Conservation (phyloP, 352 stramenopile genomes). For the Albugo laibachii region DNA sequence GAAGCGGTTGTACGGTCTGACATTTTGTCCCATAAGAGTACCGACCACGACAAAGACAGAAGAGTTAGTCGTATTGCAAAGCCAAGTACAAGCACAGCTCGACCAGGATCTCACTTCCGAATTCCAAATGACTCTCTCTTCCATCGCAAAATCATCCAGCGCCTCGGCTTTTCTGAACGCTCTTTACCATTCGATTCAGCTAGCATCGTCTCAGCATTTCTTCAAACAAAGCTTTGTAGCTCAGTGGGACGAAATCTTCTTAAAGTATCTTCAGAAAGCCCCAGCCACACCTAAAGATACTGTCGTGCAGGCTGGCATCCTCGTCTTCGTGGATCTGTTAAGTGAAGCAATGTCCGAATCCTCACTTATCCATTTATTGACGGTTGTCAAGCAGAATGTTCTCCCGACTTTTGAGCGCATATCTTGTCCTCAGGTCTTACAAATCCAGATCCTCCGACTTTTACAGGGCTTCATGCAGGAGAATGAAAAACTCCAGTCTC, state of each 20-base stretch:
- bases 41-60: too few species aligned
- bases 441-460: too few species aligned
- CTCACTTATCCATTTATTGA: neutral
- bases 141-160: neutral
- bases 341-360: neutral
- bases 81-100: neutral
- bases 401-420: neutral
- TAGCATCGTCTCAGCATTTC: conserved; percentile 10
- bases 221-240: conserved; percentile 11
- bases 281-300: neutral
- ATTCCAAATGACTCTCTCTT: neutral
- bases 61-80: conserved; percentile 2
- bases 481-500: too few species aligned
- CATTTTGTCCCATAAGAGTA: conserved; percentile 2
- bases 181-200: conserved; percentile 27
- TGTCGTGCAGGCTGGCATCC: neutral
- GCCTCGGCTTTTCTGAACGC: conserved; percentile 28
- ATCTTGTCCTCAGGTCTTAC: too few species aligned
- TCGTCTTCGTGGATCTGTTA: neutral
- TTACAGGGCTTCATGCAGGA: too few species aligned
- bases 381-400: neutral
- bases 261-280: neutral
- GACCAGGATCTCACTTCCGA: neutral
- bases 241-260: conserved; percentile 24
- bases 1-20: conserved; percentile 14